These are phyloP conservation scores for Triadica sebifera DNA, from an alignment of 345 rosid species.

Conservation along the genomic window DNA sequence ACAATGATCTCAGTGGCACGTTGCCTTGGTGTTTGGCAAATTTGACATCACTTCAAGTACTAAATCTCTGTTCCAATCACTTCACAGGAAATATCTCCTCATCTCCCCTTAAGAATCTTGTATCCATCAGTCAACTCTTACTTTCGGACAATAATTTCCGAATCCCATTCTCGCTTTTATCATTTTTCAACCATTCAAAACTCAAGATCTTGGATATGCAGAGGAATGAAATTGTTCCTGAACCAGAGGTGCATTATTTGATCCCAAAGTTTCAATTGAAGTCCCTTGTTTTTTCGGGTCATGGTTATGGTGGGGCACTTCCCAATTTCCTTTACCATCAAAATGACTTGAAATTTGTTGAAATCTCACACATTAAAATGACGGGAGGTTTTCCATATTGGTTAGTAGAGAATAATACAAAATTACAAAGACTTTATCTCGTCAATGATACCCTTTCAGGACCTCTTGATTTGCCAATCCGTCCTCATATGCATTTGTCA, in stretches of 20 bases:
- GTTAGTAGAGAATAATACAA: conserved; percentile 5
- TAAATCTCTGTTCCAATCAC: too few species aligned
- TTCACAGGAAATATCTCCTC: too few species aligned
- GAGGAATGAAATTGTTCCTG: not conserved
- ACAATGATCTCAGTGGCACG: too few species aligned
- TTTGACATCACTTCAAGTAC: too few species aligned
- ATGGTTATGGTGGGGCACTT: not conserved
- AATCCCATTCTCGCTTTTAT: conserved; percentile 2
- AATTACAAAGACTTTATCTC: not conserved
- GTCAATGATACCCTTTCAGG: conserved; percentile 3
- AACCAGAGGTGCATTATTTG: not conserved
- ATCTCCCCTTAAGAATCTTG: not conserved
- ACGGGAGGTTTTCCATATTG: not conserved
- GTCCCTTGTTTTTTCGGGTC: not conserved
- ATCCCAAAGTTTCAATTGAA: not conserved
- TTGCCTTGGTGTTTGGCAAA: too few species aligned
- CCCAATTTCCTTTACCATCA: conserved; percentile 9
- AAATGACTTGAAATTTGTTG: not conserved
- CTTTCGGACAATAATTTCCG: conserved; percentile 7
- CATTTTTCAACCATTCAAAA: conserved; percentile 8
- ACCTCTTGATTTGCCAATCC: not conserved
- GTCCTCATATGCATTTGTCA: not conserved
- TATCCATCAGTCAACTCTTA: not conserved
- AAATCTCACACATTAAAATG: not conserved
- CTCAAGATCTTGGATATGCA: not conserved